phyloP scores from a whole-genome alignment of 2,329 filamentous ascomycete species.

The Penicillium capsulatum region DNA sequence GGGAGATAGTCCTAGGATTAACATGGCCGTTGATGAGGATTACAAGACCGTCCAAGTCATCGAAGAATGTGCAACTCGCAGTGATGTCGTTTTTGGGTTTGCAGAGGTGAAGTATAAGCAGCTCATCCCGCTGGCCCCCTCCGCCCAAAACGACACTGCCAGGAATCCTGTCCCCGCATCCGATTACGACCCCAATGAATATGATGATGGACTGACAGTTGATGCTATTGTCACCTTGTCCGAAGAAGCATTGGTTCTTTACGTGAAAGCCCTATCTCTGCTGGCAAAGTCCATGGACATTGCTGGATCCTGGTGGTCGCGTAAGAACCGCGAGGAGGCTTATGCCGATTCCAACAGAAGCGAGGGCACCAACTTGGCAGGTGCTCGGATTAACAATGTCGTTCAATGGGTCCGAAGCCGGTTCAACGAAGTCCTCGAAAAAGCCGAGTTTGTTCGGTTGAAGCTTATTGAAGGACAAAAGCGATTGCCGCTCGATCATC shows the following conservation, averaged over 20 bases:
- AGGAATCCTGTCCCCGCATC: slow-evolving; percentile 20
- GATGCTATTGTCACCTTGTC: slow-evolving; percentile 84
- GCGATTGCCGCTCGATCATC: slow-evolving; percentile 76
- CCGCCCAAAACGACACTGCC: slow-evolving; percentile 47
- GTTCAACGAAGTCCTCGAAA: slow-evolving; percentile 96
- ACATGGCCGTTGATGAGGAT: slow-evolving; percentile 69
- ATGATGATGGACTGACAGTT: slow-evolving; percentile 70
- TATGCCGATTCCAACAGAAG: slow-evolving; percentile 44
- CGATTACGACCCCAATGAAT: slow-evolving; percentile 41
- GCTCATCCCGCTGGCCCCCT: slow-evolving; percentile 82
- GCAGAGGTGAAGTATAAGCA: slow-evolving; percentile 98
- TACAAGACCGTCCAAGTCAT: slow-evolving; percentile 71
- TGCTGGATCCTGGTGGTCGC: slow-evolving; percentile 85
- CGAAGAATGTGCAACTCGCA: slow-evolving; percentile 86
- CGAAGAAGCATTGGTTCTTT: slow-evolving; percentile 91
- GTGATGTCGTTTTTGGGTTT: slow-evolving; percentile 95
- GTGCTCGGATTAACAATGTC: slow-evolving; percentile 78
- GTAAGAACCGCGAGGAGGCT: slow-evolving; percentile 65
- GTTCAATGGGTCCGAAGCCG: slow-evolving; percentile 92
- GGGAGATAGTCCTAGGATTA: slow-evolving; percentile 59
- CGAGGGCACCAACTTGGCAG: slow-evolving; percentile 50
- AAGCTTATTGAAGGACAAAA: slow-evolving; percentile 84
- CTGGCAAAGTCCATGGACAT: slow-evolving; percentile 95
- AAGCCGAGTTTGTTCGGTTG: slow-evolving; percentile 87
- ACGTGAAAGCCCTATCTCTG: slow-evolving; percentile 87